phyloP scores from a whole-genome alignment of 2,329 filamentous ascomycete genomes.

The Pseudogymnoascus sp. region DNA sequence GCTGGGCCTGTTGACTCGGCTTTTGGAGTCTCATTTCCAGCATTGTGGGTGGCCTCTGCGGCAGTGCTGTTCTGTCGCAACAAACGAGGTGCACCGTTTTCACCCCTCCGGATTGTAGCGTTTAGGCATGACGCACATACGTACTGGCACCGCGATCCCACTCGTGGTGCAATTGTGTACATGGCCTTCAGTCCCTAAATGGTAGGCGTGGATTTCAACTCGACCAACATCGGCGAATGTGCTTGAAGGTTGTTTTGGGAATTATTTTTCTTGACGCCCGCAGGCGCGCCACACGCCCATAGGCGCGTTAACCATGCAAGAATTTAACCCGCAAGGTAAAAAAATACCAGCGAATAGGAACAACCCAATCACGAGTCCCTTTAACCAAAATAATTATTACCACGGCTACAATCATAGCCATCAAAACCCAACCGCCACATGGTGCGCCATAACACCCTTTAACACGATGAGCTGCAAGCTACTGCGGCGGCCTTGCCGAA shows the following conservation, averaged over 20 bases:
- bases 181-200: not conserved
- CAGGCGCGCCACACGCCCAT: not conserved
- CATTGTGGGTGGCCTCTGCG: not conserved
- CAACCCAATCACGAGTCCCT: not conserved
- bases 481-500: not conserved
- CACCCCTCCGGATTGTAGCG: not conserved
- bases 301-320: not conserved
- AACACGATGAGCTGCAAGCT: slow-evolving; percentile 4
- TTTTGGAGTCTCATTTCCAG: not conserved
- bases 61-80: not conserved
- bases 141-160: not conserved
- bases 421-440: not conserved
- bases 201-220: not conserved
- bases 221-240: not conserved
- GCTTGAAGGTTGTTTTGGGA: not conserved
- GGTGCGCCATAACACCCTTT: not conserved
- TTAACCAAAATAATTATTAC: not conserved
- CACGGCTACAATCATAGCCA: not conserved
- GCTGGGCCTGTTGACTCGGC: not conserved
- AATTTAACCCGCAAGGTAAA: slow-evolving; percentile 7
- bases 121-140: not conserved
- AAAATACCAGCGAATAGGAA: not conserved
- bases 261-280: not conserved
- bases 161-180: slow-evolving; percentile 5
- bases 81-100: not conserved